Evolutionary conservation across 768 basidiomycete species (phyloP).

Genomic region (Russula dissimulans): DNA sequence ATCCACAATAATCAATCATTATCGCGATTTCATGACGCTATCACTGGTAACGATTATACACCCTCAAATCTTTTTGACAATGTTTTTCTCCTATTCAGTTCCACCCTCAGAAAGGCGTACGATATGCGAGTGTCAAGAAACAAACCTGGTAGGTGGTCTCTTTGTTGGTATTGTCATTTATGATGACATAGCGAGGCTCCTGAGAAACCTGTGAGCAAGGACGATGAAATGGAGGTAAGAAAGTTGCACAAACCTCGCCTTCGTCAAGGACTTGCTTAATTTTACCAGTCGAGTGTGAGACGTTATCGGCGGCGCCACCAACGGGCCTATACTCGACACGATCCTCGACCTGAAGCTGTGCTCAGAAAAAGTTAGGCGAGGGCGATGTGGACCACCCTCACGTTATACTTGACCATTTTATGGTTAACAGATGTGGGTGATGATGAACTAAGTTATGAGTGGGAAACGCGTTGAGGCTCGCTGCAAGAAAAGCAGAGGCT

Average conservation of each 20-base stretch:
- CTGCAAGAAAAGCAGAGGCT: too few species aligned
- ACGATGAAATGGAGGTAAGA: background rate
- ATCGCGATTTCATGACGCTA: background rate
- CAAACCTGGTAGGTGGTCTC: conserved; percentile 30
- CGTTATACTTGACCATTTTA: too few species aligned
- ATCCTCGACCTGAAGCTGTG: conserved; percentile 29
- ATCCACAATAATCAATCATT: too few species aligned
- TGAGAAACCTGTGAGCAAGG: conserved; percentile 10
- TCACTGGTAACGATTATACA: background rate
- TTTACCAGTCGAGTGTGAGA: conserved; percentile 29
- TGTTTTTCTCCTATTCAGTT: background rate
- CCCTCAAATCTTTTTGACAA: background rate
- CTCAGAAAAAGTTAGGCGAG: background rate
- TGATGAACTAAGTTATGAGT: too few species aligned
- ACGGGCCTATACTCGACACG: conserved; percentile 38
- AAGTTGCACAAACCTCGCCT: conserved; percentile 27
- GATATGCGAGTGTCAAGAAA: background rate
- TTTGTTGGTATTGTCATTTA: conserved; percentile 31
- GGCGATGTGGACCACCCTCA: too few species aligned
- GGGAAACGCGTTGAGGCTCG: too few species aligned
- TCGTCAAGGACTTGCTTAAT: conserved; percentile 28
- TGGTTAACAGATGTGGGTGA: too few species aligned
- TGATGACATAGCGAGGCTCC: conserved; percentile 23
- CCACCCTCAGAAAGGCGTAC: background rate
- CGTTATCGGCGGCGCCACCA: conserved; percentile 30